Evolutionary conservation across 805 yeast genomes (phyloP), one percentile per base, ranked within the genome.

Genomic region (Starmerella floricola): DNA sequence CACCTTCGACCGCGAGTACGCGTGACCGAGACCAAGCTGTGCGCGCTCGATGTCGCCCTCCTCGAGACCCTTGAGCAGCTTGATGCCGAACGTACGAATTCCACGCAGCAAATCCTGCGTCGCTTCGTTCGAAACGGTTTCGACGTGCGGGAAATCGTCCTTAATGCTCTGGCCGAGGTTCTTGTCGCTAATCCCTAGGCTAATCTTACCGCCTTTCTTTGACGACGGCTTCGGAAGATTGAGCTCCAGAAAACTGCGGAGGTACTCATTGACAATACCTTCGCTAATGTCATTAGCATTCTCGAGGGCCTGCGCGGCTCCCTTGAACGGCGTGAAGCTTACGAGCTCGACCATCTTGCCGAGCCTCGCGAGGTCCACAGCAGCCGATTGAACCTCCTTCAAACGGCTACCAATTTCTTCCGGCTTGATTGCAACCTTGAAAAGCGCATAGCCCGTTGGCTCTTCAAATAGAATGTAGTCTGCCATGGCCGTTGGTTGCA

Each of bases 291-390:
- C 97, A 62, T 91, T 91, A 55, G 97, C 96, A 62, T 91, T 91
- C 66, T 88, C 97, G 59, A 91, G 75, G 47, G 98, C 98, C 66
- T 91, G 97, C 40, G 98, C 97, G 48, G 98, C 98, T 58, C 96
- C 96, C 67, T 91, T 87, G 74, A 91, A 91, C 38, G 98, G 98
- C 47, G 95, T 94, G 67, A 91, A 91, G 13, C 95, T 82, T 21
- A 84, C 93, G 44, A 91, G 74, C 65, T 87, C 94, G 55, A 91
- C 78, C 71, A 88, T 71, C 68, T 91, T 91, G 57, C 95, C 82
- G 62, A 91, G 87, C 61, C 77, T 73, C 49, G 78, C 79, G 52
- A 91, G 74, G 58, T 91, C 97, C 54, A 72, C 78, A 47, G 85
- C 73, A 46, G 94, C 87, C 54, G 77, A 78, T 69, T 91, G 97